phyloP scores from a whole-genome alignment of 805 yeast genomes.

The Scheffersomyces stipitis region DNA sequence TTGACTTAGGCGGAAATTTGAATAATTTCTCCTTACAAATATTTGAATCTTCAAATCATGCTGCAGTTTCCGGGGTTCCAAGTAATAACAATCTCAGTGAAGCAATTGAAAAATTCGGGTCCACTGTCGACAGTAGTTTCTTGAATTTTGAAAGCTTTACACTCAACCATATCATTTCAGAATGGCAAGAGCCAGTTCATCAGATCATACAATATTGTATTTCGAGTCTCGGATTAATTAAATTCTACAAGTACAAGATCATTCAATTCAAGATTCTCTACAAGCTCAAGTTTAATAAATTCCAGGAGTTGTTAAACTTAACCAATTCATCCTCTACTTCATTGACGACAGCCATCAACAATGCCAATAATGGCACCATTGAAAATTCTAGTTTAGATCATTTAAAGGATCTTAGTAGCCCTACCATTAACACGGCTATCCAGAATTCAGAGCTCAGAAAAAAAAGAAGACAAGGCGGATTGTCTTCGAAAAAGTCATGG shows the following conservation, averaged over 20 bases:
- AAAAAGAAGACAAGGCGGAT: conserved; percentile 7
- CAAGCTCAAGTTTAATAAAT: conserved; percentile 38
- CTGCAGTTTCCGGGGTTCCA: neutral
- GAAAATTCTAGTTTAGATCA: conserved; percentile 13
- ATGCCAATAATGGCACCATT: neutral
- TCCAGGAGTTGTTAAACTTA: conserved; percentile 35
- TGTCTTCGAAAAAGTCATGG: conserved; percentile 36
- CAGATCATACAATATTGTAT: conserved; percentile 46
- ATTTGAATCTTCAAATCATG: conserved; percentile 18
- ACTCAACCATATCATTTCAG: conserved; percentile 34
- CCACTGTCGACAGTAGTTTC: conserved; percentile 50
- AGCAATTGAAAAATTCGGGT: conserved; percentile 51
- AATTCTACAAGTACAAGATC: conserved; percentile 52
- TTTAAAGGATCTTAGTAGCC: conserved; percentile 39
- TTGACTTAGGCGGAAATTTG: conserved; percentile 57
- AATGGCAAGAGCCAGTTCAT: conserved; percentile 52
- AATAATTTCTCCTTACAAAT: conserved; percentile 54
- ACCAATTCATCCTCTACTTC: conserved; percentile 11
- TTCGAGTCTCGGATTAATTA: conserved; percentile 44
- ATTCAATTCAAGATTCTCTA: conserved; percentile 45
- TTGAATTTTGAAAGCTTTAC: conserved; percentile 48
- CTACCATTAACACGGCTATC: conserved; percentile 37
- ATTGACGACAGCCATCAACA: conserved; percentile 9
- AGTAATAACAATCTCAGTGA: conserved; percentile 17
- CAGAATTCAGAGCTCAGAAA: conserved; percentile 29